Evolutionary conservation across 139 green algal species (phyloP), one percentile per base, ranked within the genome.

Genomic region (Edaphochlamys debaryana): DNA sequence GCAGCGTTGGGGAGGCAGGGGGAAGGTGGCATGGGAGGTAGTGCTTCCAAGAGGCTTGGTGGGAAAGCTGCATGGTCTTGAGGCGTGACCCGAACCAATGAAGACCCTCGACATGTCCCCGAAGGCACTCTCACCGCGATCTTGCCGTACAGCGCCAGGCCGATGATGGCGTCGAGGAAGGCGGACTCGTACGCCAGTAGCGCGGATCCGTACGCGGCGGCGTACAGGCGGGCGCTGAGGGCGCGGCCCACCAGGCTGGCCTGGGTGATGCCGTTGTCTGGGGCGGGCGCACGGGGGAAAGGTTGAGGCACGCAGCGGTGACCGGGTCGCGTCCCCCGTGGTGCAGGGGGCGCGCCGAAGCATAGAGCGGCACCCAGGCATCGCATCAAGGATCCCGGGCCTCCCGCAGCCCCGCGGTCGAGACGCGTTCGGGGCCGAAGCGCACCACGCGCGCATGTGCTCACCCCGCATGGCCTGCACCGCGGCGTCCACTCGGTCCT

Each of bases 141-240:
- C 32, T 73, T 82, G 42, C 42, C 34, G 76, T 82, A 82, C 76
- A 82, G 76, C n/a, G 63, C 76, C n/a, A 82, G 63, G 1, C 76
- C 76, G 32, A 74, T 74, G 2, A 74, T 63, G 22, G 76, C 76
- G 25, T 82, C 76, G 20, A 74, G 42, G 62, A 40, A 67, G 19
- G 76, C 76, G 9, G 41, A 74, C 3, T 6, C 32, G 63, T 73
- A 82, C 32, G 76, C 42, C 32, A 73, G 8, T 2, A 45, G 22
- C 4, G 76, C 62, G 3, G 63, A 74, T 30, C 63, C 13, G 45
- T 82, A 82, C 3, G 76, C 76, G 30, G 76, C 76, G 2, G 37
- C 29, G 63, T 74, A 82, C 6, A 82, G 76, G 3, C 76, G 62
- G 32, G 76, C 76, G 32, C 50, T 82, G 22, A 82, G 76, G 7